Base-by-base conservation (phyloP, 2,329 filamentous ascomycete genomes). In the Camillea tinctor region DNA sequence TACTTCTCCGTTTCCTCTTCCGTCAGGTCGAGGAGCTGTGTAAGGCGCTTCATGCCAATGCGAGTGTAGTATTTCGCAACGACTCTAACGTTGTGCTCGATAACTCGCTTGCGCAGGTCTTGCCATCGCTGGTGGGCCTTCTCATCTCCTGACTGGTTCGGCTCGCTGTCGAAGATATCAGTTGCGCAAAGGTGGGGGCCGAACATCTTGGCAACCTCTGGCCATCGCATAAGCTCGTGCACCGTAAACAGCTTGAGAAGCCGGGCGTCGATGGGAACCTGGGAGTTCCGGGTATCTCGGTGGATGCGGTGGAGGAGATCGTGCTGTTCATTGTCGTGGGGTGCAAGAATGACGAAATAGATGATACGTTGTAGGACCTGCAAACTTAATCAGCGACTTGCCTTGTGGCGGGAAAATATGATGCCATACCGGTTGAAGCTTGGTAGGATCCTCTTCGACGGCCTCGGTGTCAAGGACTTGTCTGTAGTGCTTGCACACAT, bases 1-100 rank as follows among this genome's bases (percentile, higher is more conserved):
- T 98, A 98, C 83, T 96, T 97, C 80, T 99, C 95, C 9, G 95
- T 98, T 82, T 99, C 95, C 61, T 96, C 92, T 75, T 96, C 93
- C 1, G 89, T 90, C 67, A 99, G 82, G 74, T 99, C 95, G 59
- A 99, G 87, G 26, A 99, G 86, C 76, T 95, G 85, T 7, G 93
- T 97, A 63, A 99, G 82, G 36, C 95, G 91, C 66, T 88, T 87
- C 84, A 97, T 95, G 75, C 92, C 89, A 73, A 99, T 96, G 69
- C 95, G 92, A 21, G 95, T 99, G 81, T 99, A 99, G 83, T 99
- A 99, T 79, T 97, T 97, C 70, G 95, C 95, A 44, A 99, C 87
- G 1, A 99, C 95, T 56, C 95, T 92, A 56, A 99, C 94, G 68
- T 99, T 99, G 81, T 99, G 95, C 81, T 99, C 95, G 71, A 99